A percentile compares a stretch with the other conserved stretches of the same genome.
These are phyloP conservation scores for Citrullus amarus DNA, from an alignment of 306 rosid species.

Conservation along the genomic window DNA sequence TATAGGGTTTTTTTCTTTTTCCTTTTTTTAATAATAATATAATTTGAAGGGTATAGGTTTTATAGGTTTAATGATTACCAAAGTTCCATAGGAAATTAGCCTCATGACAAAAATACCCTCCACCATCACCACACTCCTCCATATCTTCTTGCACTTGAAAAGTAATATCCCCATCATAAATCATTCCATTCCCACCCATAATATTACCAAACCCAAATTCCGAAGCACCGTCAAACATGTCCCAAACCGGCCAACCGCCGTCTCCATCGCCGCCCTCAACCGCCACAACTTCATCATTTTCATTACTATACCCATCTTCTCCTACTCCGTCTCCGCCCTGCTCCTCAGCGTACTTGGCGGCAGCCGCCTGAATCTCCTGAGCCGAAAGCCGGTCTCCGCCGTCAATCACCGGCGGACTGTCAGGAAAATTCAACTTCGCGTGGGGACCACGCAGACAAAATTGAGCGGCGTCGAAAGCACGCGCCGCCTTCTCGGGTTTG, in stretches of 20 bases:
- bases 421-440: conserved; percentile 50
- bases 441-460: conserved; percentile 45
- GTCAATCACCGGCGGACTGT: conserved; percentile 19
- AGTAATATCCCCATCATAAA: background rate
- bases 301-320: background rate
- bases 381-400: conserved; percentile 18
- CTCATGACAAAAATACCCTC: conserved; percentile 23
- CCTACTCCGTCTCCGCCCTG: background rate
- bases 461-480: conserved; percentile 69
- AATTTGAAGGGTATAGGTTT: background rate
- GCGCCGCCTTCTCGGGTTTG: conserved; percentile 48
- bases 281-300: background rate
- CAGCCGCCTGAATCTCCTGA: conserved; percentile 39
- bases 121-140: background rate
- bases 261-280: conserved; percentile 3
- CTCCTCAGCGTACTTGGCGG: conserved; percentile 36
- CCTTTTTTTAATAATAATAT: too few relatives aligned
- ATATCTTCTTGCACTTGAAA: background rate
- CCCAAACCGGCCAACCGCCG: conserved; percentile 30
- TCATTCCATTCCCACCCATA: conserved; percentile 22
- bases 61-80: background rate
- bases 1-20: background rate
- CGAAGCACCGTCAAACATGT: conserved; percentile 17
- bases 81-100: conserved; percentile 55
- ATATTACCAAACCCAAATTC: conserved; percentile 3